Base-by-base conservation (phyloP, 2,329 filamentous ascomycete species). In the Coniochaeta prunicola region DNA sequence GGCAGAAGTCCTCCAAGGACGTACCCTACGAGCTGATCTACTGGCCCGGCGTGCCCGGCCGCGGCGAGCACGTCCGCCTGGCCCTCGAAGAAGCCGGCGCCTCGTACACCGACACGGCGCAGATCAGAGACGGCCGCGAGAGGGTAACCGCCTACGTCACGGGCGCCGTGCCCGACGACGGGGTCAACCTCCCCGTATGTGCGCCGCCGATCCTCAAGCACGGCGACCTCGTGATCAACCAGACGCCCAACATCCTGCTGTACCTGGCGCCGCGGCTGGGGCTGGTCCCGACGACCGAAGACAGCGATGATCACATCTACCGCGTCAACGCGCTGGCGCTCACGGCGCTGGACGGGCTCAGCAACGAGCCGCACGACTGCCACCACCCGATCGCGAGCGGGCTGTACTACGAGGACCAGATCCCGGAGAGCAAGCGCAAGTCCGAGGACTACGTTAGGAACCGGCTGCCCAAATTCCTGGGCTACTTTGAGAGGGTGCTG, bases 341-440 rank as follows among this genome's bases (percentile, higher is more conserved):
- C 60, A 92, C 89, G 3, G 86, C 88, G 1, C 72, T 92, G 19
- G 90, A 93, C 65, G 82, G 82, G 0, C 71, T 92, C 53, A 83
- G 82, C 66, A 85, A 87, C 64, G 90, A 92, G 73, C 71, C 84
- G 0, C 90, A 92, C 68, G 88, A 92, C 65, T 85, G 83, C 28
- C 90, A 93, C 69, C 90, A 93, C 67, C 90, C 90, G 1, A 75
- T 91, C 57, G 78, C 82, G 1, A 67, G 74, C 0, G 68, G 70
- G 1, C 68, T 81, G 4, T 88, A 86, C 69, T 93, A 92, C 66
- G 88, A 91, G 67, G 87, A 92, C 28, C 90, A 93, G 72, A 90
- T 87, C 69, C 74, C 78, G 0, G 89, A 90, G 69, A 78, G 85
- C 17, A 73, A 85, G 67, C 77, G 76, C 60, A 81, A 78, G 61